Percentiles rank a stretch among this genome's conserved stretches.
phyloP scores from a whole-genome alignment of 2,329 filamentous ascomycete genomes.

The Penicillium olsonii region DNA sequence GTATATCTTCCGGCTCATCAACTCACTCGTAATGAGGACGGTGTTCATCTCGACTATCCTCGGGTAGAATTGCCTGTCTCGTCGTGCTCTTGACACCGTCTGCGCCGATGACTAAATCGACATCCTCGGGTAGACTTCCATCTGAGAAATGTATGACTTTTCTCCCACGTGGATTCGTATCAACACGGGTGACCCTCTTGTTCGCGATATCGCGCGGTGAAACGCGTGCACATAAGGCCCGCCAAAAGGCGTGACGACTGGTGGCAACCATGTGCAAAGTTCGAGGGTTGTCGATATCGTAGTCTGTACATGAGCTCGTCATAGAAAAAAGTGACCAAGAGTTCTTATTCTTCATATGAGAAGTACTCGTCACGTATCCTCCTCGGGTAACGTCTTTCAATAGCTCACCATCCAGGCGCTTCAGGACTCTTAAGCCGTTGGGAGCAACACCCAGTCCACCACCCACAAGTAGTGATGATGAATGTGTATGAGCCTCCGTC shows the following conservation, averaged over 20 bases:
- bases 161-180: slow-evolving; percentile 23
- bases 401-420: slow-evolving; percentile 38
- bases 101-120: slow-evolving; percentile 47
- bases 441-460: slow-evolving; percentile 41
- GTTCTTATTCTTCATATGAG: slow-evolving; percentile 37
- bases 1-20: neutral
- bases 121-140: slow-evolving; percentile 32
- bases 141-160: slow-evolving; percentile 39
- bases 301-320: slow-evolving; percentile 7
- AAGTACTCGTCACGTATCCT: slow-evolving; percentile 37
- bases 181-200: slow-evolving; percentile 34
- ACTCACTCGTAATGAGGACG: slow-evolving; percentile 45
- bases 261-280: slow-evolving; percentile 36
- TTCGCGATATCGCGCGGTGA: slow-evolving; percentile 36
- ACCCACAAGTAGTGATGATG: slow-evolving; percentile 39
- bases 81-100: slow-evolving; percentile 44
- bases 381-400: slow-evolving; percentile 33
- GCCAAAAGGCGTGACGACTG: slow-evolving; percentile 44
- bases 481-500: slow-evolving; percentile 25
- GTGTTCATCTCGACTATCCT: slow-evolving; percentile 34
- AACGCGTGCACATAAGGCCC: slow-evolving; percentile 37
- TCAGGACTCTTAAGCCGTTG: slow-evolving; percentile 44
- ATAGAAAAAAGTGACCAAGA: slow-evolving; percentile 36
- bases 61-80: slow-evolving; percentile 40
- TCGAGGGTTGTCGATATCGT: slow-evolving; percentile 5